Base-by-base conservation (phyloP, 73 alveolate genomes). In the Uronychia binucleata region DNA sequence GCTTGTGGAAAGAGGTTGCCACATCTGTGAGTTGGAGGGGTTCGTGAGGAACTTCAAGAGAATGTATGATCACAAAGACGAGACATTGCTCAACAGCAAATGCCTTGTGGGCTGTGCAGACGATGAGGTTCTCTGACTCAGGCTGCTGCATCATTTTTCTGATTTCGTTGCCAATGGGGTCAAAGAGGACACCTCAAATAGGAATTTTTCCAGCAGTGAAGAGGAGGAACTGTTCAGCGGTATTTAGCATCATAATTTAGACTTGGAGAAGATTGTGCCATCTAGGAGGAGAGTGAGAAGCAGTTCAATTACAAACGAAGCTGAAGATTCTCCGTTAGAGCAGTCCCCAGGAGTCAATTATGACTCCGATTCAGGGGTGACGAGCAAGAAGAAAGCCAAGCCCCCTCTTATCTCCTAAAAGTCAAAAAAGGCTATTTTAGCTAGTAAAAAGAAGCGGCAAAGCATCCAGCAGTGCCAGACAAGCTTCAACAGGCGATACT, bases 1-100 rank as follows among this genome's bases (percentile, higher is more conserved):
- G 29, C 75, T 77, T 11, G 33, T 77, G 11, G 84, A 77, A 31
- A 77, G 84, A 77, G 34, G 34, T 1, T 14, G 33, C 1, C 84
- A 77, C 75, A 77, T 77, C 34, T 77, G 84, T 19, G 75, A 33
- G 75, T 31, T 34, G 26, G 84, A 77, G 30, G 34, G 34, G 1
- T 32, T 77, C 19, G 84, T 31, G 34, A 58, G 34, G 28, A 77
- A 77, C 26, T 77, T 77, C 31, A 77, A 77, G 29, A 31, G 31
- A 5, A 26, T 77, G 34, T 77, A 46, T 46, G 67, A 46, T 5
- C 67, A 46, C 67, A 46, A 5, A 5, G 67, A 46, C 5, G 67
- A 46, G n/a, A 46, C 19, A 5, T 19, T 46, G 19, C 19, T 46
- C 67, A 46, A 46, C 19, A 46, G 19, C 67, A 19, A 46, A 46